These are phyloP conservation scores for Sclerotinia subarctica DNA, from an alignment of 2,329 filamentous ascomycete species.

Conservation along the genomic window DNA sequence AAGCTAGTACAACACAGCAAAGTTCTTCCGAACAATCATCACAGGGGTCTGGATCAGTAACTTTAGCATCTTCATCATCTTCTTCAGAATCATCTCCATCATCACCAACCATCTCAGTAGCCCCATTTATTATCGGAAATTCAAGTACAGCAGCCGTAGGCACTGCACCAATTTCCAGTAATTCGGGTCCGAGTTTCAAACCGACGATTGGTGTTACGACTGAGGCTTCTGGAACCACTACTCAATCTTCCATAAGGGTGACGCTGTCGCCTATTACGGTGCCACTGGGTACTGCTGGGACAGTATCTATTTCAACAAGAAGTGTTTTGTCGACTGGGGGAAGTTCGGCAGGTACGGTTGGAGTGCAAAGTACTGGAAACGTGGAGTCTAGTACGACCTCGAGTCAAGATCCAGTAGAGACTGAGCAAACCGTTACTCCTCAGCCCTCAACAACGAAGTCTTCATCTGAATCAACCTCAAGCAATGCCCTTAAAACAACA, in stretches of 20 bases:
- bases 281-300: background rate
- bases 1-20: background rate
- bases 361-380: background rate
- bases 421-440: background rate
- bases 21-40: background rate
- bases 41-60: background rate
- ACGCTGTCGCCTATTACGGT: background rate
- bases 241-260: background rate
- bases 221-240: background rate
- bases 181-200: background rate
- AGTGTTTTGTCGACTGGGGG: background rate
- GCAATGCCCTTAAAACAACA: background rate
- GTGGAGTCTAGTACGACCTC: background rate
- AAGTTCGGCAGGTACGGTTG: too few species aligned
- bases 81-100: background rate
- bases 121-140: background rate
- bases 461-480: background rate
- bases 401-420: background rate
- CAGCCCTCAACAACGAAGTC: background rate
- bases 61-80: background rate
- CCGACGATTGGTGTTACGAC: background rate
- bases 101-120: background rate
- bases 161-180: background rate
- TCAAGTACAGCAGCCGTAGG: background rate
- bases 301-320: background rate